phyloP scores from a whole-genome alignment of 805 yeast genomes.

The Monosporozyma yasuniensis region DNA sequence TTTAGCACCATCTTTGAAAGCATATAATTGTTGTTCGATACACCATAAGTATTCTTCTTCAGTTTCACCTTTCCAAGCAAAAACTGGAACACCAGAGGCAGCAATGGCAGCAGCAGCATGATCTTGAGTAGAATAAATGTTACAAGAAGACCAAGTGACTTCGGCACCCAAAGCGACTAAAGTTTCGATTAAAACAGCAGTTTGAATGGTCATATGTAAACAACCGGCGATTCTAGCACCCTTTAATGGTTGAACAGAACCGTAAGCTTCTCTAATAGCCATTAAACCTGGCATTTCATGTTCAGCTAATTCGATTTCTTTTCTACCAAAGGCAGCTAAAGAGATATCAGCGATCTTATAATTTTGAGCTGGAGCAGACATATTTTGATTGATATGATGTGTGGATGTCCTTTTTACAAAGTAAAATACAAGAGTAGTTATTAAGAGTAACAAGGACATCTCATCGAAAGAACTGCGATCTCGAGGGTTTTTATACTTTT shows the following conservation, averaged over 20 bases:
- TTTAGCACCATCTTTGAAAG: constrained; percentile 92
- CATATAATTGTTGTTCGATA: constrained; percentile 96
- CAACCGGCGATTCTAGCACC: constrained; percentile 99
- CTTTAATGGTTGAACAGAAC: constrained; percentile 84
- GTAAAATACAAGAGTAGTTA: not conserved
- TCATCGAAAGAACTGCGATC: not conserved
- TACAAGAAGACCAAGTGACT: constrained; percentile 99
- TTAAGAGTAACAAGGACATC: not conserved
- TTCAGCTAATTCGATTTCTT: constrained; percentile 97
- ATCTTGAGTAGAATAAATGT: constrained; percentile 98
- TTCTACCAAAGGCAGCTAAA: constrained; percentile 98
- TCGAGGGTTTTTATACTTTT: not conserved
- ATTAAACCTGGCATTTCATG: constrained; percentile 99
- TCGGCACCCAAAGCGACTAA: constrained; percentile 97
- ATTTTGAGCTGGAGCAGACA: constrained; percentile 58
- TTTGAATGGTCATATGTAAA: constrained; percentile 98
- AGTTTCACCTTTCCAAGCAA: constrained; percentile 99
- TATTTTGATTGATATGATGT: constrained; percentile 11
- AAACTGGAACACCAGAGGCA: constrained; percentile 97
- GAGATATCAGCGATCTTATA: constrained; percentile 97
- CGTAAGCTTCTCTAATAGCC: constrained; percentile 93
- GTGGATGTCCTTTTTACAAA: not conserved
- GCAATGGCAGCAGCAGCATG: constrained; percentile 99
- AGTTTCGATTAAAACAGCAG: constrained; percentile 97
- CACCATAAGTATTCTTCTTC: constrained; percentile 99